These are phyloP conservation scores for Lagenaria siceraria DNA, from an alignment of 306 rosid genomes.

Conservation along the genomic window DNA sequence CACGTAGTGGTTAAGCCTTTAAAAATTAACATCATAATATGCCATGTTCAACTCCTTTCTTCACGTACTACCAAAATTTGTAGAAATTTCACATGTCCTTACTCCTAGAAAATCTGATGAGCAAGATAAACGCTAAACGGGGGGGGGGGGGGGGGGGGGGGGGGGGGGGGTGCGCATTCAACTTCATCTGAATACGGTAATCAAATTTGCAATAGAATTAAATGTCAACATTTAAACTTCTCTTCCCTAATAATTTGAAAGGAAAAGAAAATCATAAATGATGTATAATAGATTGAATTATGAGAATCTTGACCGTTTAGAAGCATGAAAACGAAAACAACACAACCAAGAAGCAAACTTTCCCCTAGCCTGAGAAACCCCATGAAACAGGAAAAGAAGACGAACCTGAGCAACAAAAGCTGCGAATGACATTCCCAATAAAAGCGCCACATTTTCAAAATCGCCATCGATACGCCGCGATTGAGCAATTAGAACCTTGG, in stretches of 20 bases:
- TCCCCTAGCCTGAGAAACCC: not conserved
- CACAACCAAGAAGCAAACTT: not conserved
- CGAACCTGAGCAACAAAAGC: conserved; percentile 71
- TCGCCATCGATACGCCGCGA: conserved; percentile 27
- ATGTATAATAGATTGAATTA: not conserved
- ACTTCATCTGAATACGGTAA: not conserved
- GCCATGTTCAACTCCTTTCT: not conserved
- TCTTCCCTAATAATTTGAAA: not conserved
- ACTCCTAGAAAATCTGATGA: not conserved
- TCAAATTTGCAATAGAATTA: not conserved
- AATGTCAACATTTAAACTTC: not conserved
- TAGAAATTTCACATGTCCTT: not conserved
- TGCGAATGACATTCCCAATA: conserved; percentile 80
- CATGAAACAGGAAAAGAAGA: not conserved
- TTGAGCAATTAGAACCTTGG: conserved; percentile 19
- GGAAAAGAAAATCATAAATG: not conserved
- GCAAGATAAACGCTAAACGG: not conserved
- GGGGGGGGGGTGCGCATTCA: not conserved
- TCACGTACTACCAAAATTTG: not conserved
- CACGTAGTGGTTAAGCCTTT: not conserved
- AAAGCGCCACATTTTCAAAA: conserved; percentile 46
- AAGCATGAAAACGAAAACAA: not conserved
- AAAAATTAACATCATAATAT: not conserved
- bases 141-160: too few relatives aligned
- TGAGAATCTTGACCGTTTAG: not conserved